Conservation (phyloP, 768 basidiomycete species). For the Macrolepiota albuminosa region DNA sequence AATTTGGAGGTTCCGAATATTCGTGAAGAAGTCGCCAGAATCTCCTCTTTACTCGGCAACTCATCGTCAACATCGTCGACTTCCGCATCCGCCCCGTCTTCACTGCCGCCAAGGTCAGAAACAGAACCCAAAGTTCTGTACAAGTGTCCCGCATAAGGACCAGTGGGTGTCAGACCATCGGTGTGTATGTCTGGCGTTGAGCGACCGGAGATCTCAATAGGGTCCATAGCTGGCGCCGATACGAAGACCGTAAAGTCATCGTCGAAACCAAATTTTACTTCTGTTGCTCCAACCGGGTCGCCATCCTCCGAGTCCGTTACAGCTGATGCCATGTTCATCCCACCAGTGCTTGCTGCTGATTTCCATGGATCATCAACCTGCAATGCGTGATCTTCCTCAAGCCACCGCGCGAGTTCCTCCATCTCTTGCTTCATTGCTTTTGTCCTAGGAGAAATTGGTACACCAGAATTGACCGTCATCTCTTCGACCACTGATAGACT, state of each 20-base stretch:
- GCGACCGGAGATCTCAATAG: conserved; percentile 20
- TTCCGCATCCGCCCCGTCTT: conserved; percentile 24
- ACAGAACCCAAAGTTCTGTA: conserved; percentile 55
- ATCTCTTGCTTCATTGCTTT: conserved; percentile 45
- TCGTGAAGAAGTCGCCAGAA: conserved; percentile 39
- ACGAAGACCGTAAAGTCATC: conserved; percentile 80
- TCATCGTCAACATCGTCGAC: conserved; percentile 23
- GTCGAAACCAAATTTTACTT: conserved; percentile 47
- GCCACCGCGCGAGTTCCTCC: conserved; percentile 58
- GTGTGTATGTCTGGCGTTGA: conserved; percentile 16
- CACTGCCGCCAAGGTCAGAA: conserved; percentile 52
- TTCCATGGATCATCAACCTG: conserved; percentile 40
- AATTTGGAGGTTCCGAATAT: conserved; percentile 39
- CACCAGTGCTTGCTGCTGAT: conserved; percentile 26
- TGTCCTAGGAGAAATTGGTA: conserved; percentile 21
- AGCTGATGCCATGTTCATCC: conserved; percentile 22
- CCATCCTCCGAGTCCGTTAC: conserved; percentile 11
- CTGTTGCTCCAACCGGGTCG: neutral
- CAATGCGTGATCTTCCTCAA: conserved; percentile 42
- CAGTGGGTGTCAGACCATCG: conserved; percentile 15
- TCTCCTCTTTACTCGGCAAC: conserved; percentile 46
- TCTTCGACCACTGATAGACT: conserved; percentile 20
- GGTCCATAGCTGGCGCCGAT: conserved; percentile 40
- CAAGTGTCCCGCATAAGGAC: conserved; percentile 18
- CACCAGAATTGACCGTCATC: conserved; percentile 10